Evolutionary conservation across 2,329 filamentous ascomycete genomes (phyloP), one percentile per base, ranked within the genome.

Genomic region (Fusarium nelsonii): DNA sequence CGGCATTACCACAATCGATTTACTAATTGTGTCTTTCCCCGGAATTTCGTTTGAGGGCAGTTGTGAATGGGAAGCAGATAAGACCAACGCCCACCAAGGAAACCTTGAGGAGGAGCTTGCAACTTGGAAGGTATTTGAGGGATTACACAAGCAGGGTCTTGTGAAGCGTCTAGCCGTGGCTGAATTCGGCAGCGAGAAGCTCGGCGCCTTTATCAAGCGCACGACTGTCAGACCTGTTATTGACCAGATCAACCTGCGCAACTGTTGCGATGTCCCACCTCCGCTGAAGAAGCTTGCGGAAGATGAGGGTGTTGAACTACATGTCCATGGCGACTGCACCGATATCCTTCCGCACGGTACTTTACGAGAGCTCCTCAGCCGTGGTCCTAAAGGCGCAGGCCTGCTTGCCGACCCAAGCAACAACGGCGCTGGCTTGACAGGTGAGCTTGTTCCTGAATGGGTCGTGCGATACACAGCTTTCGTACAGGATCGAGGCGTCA

Each of bases 391-490:
- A 61, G 93, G 94, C 14, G 93, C 92, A 1, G 92, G 92, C 9
- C 86, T 97, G 11, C 82, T 97, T 61, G 90, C 91, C 7, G 88
- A 88, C 36, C 41, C 80, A n/a, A 82, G 84, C 9, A 80, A 84
- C 76, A 74, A 81, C 14, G 77, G 79, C 18, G 79, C 82, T 11
- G 91, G 92, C 1, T 82, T 97, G 59, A 84, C 87, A 71, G 94
- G 93, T 6, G 90, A 97, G 69, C 86, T 98, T 49, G 87, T 88
- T 61, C 94, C 96, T 30, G 90, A 95, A 77, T 99, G 96, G 95
- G 96, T 98, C 30, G 91, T 95, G 71, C 97, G 98, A 78, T 99
- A 99, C 78, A 97, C 95, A 37, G 96, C 96, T 2, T 95, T 98
- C 61, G 93, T 98, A 40, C 92, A 92, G 78, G 92, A 98, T 78